phyloP scores from a whole-genome alignment of 2,329 filamentous ascomycete genomes.

The Aspergillus jensenii region DNA sequence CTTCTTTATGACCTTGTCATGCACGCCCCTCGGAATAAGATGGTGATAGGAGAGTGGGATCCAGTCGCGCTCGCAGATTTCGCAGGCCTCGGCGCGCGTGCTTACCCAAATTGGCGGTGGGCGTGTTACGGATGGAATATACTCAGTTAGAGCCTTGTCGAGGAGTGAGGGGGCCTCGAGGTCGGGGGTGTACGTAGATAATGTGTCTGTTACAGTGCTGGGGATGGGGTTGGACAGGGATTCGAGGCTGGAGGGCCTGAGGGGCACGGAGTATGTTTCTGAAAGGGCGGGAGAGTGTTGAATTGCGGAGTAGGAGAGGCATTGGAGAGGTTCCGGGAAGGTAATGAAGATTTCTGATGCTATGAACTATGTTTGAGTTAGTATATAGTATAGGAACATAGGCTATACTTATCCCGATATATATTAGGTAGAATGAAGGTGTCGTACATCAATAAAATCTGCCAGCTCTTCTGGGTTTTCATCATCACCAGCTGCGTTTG shows the following conservation, averaged over 20 bases:
- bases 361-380: conserved; percentile 57
- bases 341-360: conserved; percentile 66
- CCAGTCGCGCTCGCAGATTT: conserved; percentile 74
- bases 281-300: conserved; percentile 52
- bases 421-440: neutral
- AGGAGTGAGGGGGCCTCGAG: conserved; percentile 56
- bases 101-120: conserved; percentile 64
- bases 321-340: conserved; percentile 62
- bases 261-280: conserved; percentile 57
- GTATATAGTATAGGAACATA: neutral
- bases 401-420: neutral
- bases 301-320: conserved; percentile 60
- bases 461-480: conserved; percentile 66
- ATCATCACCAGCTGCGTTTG: conserved; percentile 31
- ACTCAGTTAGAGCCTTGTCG: conserved; percentile 61
- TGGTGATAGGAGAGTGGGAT: conserved; percentile 81
- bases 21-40: conserved; percentile 75
- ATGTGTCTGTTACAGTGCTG: conserved; percentile 63
- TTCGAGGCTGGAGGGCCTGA: conserved; percentile 53
- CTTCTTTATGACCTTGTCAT: conserved; percentile 72
- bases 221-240: conserved; percentile 57
- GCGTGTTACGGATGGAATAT: conserved; percentile 57
- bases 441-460: conserved; percentile 71
- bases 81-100: conserved; percentile 63
- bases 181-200: conserved; percentile 60